A percentile compares a stretch with the other conserved stretches of the same genome.
These are phyloP conservation scores for Mycena metata DNA, from an alignment of 768 basidiomycete genomes.

Conservation along the genomic window DNA sequence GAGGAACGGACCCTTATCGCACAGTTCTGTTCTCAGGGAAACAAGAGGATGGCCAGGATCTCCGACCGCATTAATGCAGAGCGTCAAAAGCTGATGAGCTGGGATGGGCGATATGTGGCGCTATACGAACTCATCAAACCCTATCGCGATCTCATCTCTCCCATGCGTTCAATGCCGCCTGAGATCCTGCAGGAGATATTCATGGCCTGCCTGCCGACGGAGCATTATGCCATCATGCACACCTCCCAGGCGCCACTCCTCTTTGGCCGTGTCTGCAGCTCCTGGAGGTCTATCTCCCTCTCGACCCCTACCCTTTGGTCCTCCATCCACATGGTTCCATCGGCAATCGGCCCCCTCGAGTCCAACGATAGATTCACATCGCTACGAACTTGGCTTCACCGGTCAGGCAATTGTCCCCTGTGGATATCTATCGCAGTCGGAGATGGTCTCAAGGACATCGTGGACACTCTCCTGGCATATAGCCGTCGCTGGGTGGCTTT, in stretches of 20 bases:
- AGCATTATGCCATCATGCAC: constrained; percentile 20
- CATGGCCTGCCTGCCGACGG: constrained; percentile 3
- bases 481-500: constrained; percentile 5
- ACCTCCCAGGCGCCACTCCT: not conserved
- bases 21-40: not conserved
- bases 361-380: not conserved
- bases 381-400: constrained; percentile 10
- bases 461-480: not conserved
- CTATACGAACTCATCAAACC: not conserved
- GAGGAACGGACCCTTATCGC: not conserved
- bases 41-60: not conserved
- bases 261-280: constrained; percentile 19
- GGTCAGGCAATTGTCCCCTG: constrained; percentile 1
- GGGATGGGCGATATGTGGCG: not conserved
- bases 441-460: not conserved
- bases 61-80: not conserved
- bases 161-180: constrained; percentile 15
- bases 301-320: constrained; percentile 21
- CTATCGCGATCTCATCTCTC: constrained; percentile 19
- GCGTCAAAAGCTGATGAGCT: not conserved
- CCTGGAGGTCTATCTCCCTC: constrained; percentile 10
- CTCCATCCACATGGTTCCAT: constrained; percentile 8
- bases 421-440: not conserved
- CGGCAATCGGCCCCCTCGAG: not conserved
- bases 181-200: constrained; percentile 29